phyloP scores from a whole-genome alignment of 306 rosid genomes.

The Citrullus colocynthis region DNA sequence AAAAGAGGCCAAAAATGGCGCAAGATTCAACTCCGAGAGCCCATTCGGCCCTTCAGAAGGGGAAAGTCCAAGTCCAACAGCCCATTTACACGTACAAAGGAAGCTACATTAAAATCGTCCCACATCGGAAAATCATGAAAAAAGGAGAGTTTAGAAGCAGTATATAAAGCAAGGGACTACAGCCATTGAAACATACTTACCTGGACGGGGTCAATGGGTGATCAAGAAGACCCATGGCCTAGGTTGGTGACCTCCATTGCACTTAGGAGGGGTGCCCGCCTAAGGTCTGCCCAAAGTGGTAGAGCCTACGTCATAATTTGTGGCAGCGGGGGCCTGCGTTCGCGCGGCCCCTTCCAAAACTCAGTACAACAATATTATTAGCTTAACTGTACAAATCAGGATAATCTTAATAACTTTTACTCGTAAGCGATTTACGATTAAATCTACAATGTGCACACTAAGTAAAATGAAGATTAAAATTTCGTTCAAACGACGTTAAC shows the following conservation, averaged over 20 bases:
- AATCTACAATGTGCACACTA: not conserved
- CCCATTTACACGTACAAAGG: not conserved
- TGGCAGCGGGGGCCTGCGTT: slow-evolving; percentile 56
- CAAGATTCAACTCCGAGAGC: not conserved
- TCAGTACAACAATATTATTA: too few relatives aligned
- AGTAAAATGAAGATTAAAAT: not conserved
- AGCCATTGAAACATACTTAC: slow-evolving; percentile 15
- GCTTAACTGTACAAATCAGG: too few relatives aligned
- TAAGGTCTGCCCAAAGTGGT: slow-evolving; percentile 31
- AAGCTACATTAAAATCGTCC: not conserved
- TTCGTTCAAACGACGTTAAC: not conserved
- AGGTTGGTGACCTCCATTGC: slow-evolving; percentile 40
- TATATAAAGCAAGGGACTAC: not conserved
- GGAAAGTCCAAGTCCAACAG: not conserved
- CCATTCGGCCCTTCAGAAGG: not conserved
- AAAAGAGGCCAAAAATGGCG: not conserved
- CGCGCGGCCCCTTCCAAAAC: slow-evolving; percentile 52
- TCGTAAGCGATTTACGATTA: too few relatives aligned
- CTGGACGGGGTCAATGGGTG: slow-evolving; percentile 33
- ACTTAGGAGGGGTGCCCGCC: slow-evolving; percentile 18
- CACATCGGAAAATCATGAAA: not conserved
- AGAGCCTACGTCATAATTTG: slow-evolving; percentile 59
- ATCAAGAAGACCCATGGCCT: slow-evolving; percentile 24
- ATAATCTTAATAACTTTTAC: too few relatives aligned
- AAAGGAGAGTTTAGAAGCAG: not conserved